Conservation (phyloP, 2,329 filamentous ascomycete species). For the Nothophoma quercina region DNA sequence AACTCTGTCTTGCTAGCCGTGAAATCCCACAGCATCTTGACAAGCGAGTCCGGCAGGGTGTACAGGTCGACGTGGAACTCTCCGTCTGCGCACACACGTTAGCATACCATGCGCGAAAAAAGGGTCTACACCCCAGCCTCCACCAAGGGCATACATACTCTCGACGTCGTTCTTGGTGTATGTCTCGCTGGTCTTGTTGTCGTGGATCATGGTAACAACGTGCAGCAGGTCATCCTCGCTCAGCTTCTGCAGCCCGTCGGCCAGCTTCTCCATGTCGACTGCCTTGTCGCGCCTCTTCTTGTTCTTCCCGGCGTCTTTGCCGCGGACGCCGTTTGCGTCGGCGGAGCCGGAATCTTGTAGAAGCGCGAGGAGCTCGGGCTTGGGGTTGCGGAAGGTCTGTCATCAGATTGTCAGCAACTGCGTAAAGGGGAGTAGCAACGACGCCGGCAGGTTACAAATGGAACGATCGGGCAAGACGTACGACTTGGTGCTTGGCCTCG, state of each 20-base stretch:
- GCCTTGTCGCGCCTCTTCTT: slow-evolving; percentile 72
- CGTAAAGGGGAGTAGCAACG: no score
- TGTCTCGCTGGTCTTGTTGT: slow-evolving; percentile 92
- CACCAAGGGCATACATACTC: slow-evolving; percentile 74
- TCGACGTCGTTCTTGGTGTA: slow-evolving; percentile 98
- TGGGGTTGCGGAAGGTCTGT: slow-evolving; percentile 88
- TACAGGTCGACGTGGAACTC: slow-evolving; percentile 99
- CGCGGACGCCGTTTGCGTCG: slow-evolving; percentile 66
- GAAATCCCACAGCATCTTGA: slow-evolving; percentile 97
- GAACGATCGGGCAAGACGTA: slow-evolving; percentile 49
- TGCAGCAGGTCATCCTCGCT: slow-evolving; percentile 92
- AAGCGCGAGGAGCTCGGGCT: slow-evolving; percentile 78
- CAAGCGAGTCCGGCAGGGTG: slow-evolving; percentile 87
- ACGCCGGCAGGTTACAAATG: not conserved
- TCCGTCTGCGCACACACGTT: slow-evolving; percentile 69
- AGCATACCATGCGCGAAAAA: slow-evolving; percentile 24
- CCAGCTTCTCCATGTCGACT: slow-evolving; percentile 95
- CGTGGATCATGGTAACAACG: slow-evolving; percentile 97
- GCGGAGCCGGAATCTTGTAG: slow-evolving; percentile 86
- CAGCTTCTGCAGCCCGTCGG: slow-evolving; percentile 87
- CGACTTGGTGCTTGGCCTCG: slow-evolving; percentile 79
- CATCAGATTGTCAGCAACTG: slow-evolving; percentile 14
- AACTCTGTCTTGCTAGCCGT: slow-evolving; percentile 52
- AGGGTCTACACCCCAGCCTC: no score
- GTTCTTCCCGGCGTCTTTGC: slow-evolving; percentile 77